A percentile compares a stretch with the other conserved stretches of the same genome.
phyloP scores from a whole-genome alignment of 2,329 filamentous ascomycete genomes.

The Trichoderma guizhouense region DNA sequence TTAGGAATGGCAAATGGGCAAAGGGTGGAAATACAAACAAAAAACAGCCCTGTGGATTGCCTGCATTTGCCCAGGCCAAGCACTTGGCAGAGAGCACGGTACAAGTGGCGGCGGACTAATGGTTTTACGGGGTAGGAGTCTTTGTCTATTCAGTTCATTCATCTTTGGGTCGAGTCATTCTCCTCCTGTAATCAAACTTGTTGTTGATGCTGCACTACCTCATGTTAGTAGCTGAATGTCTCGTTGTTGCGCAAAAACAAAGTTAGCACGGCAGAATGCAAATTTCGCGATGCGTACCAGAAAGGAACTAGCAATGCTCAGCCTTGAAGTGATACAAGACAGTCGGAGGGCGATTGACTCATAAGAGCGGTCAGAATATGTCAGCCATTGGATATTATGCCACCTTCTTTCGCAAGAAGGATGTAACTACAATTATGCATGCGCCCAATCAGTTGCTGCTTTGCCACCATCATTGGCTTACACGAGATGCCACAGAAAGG shows the following conservation, averaged over 20 bases:
- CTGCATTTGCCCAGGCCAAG: background rate
- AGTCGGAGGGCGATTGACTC: slow-evolving; percentile 3
- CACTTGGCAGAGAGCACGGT: background rate
- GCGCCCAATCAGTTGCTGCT: background rate
- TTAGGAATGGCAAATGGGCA: slow-evolving; percentile 10
- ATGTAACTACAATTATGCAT: slow-evolving; percentile 9
- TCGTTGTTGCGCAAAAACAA: slow-evolving; percentile 5
- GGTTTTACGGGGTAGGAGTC: background rate
- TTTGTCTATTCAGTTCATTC: background rate
- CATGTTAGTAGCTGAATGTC: background rate
- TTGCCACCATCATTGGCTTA: background rate
- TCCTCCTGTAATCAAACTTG: background rate
- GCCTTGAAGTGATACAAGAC: slow-evolving; percentile 13
- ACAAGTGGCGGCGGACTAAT: slow-evolving; percentile 1
- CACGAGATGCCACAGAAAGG: background rate
- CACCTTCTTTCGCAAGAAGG: background rate
- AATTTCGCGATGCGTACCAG: slow-evolving; percentile 15
- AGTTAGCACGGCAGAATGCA: slow-evolving; percentile 11
- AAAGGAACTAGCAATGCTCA: slow-evolving; percentile 14
- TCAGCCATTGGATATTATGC: background rate
- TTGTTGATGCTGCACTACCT: slow-evolving; percentile 10
- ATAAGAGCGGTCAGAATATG: slow-evolving; percentile 6
- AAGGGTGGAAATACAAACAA: background rate
- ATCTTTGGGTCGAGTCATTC: slow-evolving; percentile 3
- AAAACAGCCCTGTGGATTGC: background rate